Evolutionary conservation across 805 yeast genomes (phyloP), one percentile per base, ranked within the genome.

Genomic region (Yarrowia bubula): DNA sequence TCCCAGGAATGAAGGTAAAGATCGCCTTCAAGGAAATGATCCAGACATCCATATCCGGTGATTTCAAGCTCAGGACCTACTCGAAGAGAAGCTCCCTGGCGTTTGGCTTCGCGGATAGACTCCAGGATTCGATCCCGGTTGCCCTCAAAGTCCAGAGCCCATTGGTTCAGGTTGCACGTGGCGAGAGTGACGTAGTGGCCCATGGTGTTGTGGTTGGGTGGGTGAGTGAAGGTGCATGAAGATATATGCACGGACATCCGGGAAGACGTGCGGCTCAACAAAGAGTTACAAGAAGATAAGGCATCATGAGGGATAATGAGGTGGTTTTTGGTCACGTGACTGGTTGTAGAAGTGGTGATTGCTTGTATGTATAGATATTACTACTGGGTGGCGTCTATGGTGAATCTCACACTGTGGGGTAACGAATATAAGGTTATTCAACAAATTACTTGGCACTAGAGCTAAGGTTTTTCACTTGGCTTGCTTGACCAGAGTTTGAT

Each of bases 71-170:
- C 99, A 1, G 99, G 99, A 1, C 99, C 99, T 17, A 96, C 97
- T 73, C 99, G 82, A 61, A 96, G 81, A 17, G 80, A 78, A 0
- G 99, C 96, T 14, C 90, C 90, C 67, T 78, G 81, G 33, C 76
- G 75, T 72, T 92, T 95, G 64, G 99, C 97, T 61, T 83, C 80
- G 22, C 73, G 74, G 71, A 95, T 93, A 65, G 96, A 88, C 72
- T 88, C 87, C 28, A 95, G 71, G 68, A 95, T 93, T 66, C 99
- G 81, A 73, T 92, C 97, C 64, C 97, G 82, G 76, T 95, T 95
- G 5, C 99, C 99, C 75, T 93, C 98, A 75, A 91, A 95, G 75
- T 95, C 99, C 64, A 95, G 80, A 0, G 99, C 97, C 99, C 99
- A 95, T 82, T 95, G 99, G 78, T 95, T 95, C 69, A 95, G 81